A percentile compares a stretch with the other conserved stretches of the same genome.
These are phyloP conservation scores for Trichoderma cornu-damae DNA, from an alignment of 2,329 filamentous ascomycete species.

Conservation along the genomic window DNA sequence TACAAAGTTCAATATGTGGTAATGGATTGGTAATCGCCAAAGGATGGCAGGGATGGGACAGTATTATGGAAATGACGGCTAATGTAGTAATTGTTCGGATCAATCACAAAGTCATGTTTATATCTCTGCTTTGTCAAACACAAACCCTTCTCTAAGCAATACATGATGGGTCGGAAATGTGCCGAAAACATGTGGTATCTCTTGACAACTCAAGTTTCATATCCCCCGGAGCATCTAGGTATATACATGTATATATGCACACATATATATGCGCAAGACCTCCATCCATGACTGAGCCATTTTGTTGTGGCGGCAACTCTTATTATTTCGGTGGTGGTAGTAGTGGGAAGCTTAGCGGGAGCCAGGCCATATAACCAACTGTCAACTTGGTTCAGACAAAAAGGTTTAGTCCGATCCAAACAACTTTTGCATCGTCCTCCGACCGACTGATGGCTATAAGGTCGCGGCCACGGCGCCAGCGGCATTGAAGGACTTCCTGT, in stretches of 20 bases:
- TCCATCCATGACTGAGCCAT: no score
- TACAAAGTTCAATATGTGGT: conserved; percentile 9
- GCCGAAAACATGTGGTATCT: neutral
- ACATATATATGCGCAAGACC: neutral
- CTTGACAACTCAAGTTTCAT: neutral
- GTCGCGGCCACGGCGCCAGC: conserved; percentile 55
- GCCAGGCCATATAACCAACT: neutral
- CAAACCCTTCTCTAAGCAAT: no score
- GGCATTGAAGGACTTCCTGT: conserved; percentile 58
- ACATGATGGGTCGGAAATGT: neutral
- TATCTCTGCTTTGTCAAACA: neutral
- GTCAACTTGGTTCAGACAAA: neutral
- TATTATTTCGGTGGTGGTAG: neutral
- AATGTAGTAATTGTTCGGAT: conserved; percentile 13
- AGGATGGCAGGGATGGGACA: neutral
- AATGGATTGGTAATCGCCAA: conserved; percentile 4
- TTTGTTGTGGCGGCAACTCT: neutral
- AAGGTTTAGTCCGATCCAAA: neutral
- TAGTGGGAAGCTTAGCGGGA: neutral
- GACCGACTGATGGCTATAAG: conserved; percentile 34
- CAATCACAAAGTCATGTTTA: neutral
- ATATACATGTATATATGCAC: no score
- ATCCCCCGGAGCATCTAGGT: neutral
- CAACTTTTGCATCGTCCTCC: neutral
- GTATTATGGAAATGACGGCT: conserved; percentile 13